These are phyloP conservation scores for Termitomyces sp. DNA, from an alignment of 768 basidiomycete species.

Conservation along the genomic window DNA sequence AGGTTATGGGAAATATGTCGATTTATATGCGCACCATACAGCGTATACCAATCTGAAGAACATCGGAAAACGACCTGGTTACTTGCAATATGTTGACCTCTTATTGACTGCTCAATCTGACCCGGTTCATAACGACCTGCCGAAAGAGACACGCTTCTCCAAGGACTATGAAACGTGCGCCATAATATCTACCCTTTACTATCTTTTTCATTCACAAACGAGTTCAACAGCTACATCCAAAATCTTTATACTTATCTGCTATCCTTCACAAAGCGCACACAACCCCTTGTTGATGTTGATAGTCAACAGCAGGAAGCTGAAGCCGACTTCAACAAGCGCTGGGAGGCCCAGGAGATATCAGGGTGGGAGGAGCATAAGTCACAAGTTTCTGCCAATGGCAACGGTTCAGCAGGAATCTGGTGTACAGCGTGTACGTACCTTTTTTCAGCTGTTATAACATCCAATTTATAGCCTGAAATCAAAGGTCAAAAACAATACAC, in stretches of 20 bases:
- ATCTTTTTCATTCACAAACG: background rate
- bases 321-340: slow-evolving; percentile 67
- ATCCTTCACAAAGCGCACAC: slow-evolving; percentile 80
- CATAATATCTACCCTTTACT: background rate
- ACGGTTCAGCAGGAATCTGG: slow-evolving; percentile 68
- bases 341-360: slow-evolving; percentile 71
- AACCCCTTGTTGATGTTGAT: slow-evolving; percentile 76
- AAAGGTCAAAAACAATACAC: slow-evolving; percentile 91
- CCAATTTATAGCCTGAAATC: background rate
- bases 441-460: background rate
- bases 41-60: slow-evolving; percentile 88
- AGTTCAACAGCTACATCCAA: slow-evolving; percentile 65
- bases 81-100: slow-evolving; percentile 89
- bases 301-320: slow-evolving; percentile 58
- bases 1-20: slow-evolving; percentile 89
- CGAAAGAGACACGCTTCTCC: slow-evolving; percentile 58
- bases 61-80: slow-evolving; percentile 76
- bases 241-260: slow-evolving; percentile 78
- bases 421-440: slow-evolving; percentile 78
- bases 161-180: slow-evolving; percentile 80
- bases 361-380: slow-evolving; percentile 61
- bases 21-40: slow-evolving; percentile 84
- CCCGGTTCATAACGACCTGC: slow-evolving; percentile 60
- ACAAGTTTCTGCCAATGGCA: slow-evolving; percentile 40
- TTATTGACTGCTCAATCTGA: slow-evolving; percentile 61